Evolutionary conservation across 1,139 yeast species (phyloP).

Genomic region (Scheffersomyces quercinus): DNA sequence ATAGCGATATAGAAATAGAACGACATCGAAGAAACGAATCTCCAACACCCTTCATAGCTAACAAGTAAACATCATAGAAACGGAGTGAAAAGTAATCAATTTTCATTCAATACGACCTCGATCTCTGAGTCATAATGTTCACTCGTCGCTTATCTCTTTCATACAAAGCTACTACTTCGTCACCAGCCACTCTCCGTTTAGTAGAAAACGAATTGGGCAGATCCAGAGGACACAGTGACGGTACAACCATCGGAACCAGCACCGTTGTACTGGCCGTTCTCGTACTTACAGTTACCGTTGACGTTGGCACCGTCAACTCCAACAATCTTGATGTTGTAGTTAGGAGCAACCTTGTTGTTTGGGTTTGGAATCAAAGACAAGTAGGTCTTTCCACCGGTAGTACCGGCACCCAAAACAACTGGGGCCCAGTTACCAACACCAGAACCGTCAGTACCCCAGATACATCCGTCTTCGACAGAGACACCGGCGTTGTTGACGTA

Average conservation of each 20-base stretch:
- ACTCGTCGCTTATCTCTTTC: no score
- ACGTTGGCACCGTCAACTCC: constrained; percentile 55
- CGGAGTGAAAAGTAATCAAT: no score
- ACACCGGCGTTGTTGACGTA: constrained; percentile 84
- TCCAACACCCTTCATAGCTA: no score
- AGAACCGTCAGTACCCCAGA: constrained; percentile 68
- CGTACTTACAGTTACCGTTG: constrained; percentile 64
- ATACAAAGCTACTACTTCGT: no score
- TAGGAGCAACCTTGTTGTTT: constrained; percentile 61
- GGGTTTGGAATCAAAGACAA: constrained; percentile 82
- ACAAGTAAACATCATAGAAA: no score
- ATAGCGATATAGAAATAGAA: no score
- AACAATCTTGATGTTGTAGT: constrained; percentile 69
- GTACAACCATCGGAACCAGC: constrained; percentile 75
- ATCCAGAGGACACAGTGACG: constrained; percentile 65
- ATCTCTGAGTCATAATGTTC: no score
- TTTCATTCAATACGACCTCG: no score
- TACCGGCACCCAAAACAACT: constrained; percentile 76
- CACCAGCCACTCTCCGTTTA: constrained; percentile 6
- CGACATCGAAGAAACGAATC: no score
- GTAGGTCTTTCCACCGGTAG: constrained; percentile 60
- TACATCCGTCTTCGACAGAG: constrained; percentile 68
- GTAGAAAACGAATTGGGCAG: constrained; percentile 70
- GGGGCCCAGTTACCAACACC: constrained; percentile 87
- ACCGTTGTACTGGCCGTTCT: constrained; percentile 63